Conservation (phyloP, 2,329 filamentous ascomycete genomes). For the Geoglossum cookeanum region DNA sequence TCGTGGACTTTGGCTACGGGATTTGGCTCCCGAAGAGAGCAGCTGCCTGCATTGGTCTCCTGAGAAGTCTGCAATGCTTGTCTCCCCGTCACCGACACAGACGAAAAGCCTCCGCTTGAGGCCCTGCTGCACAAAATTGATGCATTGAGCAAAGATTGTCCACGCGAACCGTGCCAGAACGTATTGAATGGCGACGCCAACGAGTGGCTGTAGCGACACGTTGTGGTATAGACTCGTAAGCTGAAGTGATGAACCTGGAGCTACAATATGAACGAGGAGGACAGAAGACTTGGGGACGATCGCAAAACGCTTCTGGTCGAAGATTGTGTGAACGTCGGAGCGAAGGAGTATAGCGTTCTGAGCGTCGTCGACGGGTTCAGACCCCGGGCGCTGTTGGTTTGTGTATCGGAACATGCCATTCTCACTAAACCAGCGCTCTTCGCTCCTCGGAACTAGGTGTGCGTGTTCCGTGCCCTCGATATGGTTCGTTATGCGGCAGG, state of each 20-base stretch:
- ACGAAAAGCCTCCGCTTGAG: neutral
- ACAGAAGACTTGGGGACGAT: constrained; percentile 6
- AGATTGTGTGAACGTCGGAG: constrained; percentile 11
- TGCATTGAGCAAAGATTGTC: constrained; percentile 9
- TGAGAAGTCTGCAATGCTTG: neutral
- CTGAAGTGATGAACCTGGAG: constrained; percentile 4
- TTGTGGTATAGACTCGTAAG: constrained; percentile 10
- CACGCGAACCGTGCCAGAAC: constrained; percentile 11
- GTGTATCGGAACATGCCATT: constrained; percentile 11
- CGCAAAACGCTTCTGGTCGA: constrained; percentile 10
- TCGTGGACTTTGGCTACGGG: neutral
- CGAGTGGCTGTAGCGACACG: constrained; percentile 10
- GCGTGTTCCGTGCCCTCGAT: constrained; percentile 11
- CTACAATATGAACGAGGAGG: constrained; percentile 8
- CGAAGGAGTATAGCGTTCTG: constrained; percentile 11
- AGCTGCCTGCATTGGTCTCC: neutral
- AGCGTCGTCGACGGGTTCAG: constrained; percentile 7
- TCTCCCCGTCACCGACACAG: neutral
- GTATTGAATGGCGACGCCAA: constrained; percentile 8
- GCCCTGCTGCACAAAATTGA: constrained; percentile 6
- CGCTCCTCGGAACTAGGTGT: constrained; percentile 10
- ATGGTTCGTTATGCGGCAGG: constrained; percentile 12
- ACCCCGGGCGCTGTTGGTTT: constrained; percentile 3
- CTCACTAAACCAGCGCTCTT: constrained; percentile 11
- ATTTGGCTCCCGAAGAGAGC: neutral